Evolutionary conservation across 306 rosid species (phyloP), one percentile per base, ranked within the genome.

Genomic region (Vicia sativa): DNA sequence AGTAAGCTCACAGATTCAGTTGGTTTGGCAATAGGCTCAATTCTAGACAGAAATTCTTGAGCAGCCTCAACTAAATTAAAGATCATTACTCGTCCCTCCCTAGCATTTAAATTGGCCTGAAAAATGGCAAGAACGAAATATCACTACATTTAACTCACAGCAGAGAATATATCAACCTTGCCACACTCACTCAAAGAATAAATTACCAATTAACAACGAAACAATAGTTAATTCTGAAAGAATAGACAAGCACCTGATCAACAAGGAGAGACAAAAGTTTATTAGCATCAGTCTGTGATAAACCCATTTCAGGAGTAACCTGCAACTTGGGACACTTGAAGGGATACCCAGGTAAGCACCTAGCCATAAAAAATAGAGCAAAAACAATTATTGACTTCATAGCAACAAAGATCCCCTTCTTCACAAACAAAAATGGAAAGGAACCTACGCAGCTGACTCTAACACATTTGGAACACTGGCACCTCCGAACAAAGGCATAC

Each of bases 21-120:
- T 73, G 86, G 71, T 72, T 82, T 87, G 55, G 70, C 80, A 76
- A 71, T 74, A 18, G 96, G 92, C 18, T 81, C 91, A 73, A 87
- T 81, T 76, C 86, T 88, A 62, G 98, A 92, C 54, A 92, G 79
- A 76, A 92, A 92, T 70, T 92, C 98, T 80, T 90, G 98, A 65
- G 96, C 96, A 63, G 98, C 96, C 88, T 92, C 96, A 52, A 87
- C 98, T 82, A 92, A 80, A 85, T 92, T 90, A 81, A 86, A 92
- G 74, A 92, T 79, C 96, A 90, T 90, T 44, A 90, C 96, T 31
- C 96, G 84, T 69, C 96, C 98, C 72, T 92, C 98, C 79, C 98
- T 80, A 18, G 98, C 88, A 72, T 92, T 92, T 65, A 80, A 82
- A 83, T 49, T 84, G 34, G 98, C 98, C 98, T 92, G 74, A 62